These are phyloP conservation scores for Mycena maculata DNA, from an alignment of 768 basidiomycete species.

Conservation along the genomic window DNA sequence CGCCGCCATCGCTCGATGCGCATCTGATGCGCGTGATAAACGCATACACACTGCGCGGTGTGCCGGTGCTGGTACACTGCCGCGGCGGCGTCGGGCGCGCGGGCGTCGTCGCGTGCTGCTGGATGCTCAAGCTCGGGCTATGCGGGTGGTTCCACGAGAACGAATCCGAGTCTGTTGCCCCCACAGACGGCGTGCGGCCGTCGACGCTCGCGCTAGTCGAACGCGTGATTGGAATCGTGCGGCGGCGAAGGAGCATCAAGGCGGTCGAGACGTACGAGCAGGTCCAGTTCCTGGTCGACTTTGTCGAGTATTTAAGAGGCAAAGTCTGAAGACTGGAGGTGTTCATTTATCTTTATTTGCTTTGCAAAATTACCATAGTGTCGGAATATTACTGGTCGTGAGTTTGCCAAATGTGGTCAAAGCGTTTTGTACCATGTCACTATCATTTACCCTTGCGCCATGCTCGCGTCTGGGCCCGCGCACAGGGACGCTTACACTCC, in stretches of 20 bases:
- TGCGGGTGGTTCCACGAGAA: slow-evolving; percentile 70
- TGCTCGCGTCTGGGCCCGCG: slow-evolving; percentile 48
- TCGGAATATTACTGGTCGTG: background rate
- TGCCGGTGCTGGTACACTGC: slow-evolving; percentile 86
- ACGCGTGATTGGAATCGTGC: slow-evolving; percentile 76
- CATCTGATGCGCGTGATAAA: slow-evolving; percentile 75
- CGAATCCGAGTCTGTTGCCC: background rate
- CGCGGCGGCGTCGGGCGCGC: slow-evolving; percentile 95
- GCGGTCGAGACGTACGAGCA: slow-evolving; percentile 96
- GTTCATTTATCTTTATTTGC: slow-evolving; percentile 22
- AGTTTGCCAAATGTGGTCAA: background rate
- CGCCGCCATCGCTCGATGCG: slow-evolving; percentile 66
- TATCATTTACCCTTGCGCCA: slow-evolving; percentile 7
- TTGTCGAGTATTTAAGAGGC: slow-evolving; percentile 67
- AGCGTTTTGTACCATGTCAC: background rate
- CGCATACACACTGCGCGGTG: slow-evolving; percentile 78
- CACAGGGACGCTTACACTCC: slow-evolving; percentile 46
- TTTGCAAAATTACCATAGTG: slow-evolving; percentile 21
- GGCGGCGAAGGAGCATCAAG: slow-evolving; percentile 84
- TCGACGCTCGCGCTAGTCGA: slow-evolving; percentile 47
- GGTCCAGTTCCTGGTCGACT: slow-evolving; percentile 85
- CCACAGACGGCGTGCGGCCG: slow-evolving; percentile 14
- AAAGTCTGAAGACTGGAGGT: background rate
- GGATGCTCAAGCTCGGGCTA: slow-evolving; percentile 93
- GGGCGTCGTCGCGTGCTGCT: slow-evolving; percentile 91